phyloP scores from a whole-genome alignment of 495 filamentous ascomycete genomes.

The Apiosordaria backusii region DNA sequence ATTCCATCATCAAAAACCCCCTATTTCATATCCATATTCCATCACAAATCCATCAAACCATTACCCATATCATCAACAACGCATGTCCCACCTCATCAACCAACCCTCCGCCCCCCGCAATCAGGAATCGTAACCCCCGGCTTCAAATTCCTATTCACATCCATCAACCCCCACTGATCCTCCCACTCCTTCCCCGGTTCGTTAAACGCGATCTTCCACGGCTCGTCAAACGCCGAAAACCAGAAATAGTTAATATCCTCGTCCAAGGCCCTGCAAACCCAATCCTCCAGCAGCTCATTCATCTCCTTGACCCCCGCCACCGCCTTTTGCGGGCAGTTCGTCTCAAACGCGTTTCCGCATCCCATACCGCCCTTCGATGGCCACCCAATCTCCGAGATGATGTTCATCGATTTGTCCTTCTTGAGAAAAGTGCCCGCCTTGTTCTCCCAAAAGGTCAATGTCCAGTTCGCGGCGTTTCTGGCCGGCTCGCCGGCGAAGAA shows the following conservation, averaged over 20 bases:
- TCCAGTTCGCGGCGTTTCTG: conserved; percentile 73
- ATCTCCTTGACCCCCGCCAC: conserved; percentile 79
- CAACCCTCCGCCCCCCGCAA: conserved; percentile 71
- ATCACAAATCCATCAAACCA: too few relatives aligned
- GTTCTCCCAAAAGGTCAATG: conserved; percentile 79
- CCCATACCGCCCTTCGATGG: conserved; percentile 78
- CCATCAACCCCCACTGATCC: conserved; percentile 93
- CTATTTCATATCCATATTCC: conserved; percentile 3
- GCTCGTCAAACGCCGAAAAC: conserved; percentile 95
- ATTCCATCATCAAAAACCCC: neutral
- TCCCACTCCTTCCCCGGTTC: conserved; percentile 74
- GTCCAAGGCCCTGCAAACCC: conserved; percentile 73
- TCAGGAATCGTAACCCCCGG: conserved; percentile 80
- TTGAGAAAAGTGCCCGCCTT: conserved; percentile 53
- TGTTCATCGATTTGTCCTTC: conserved; percentile 55
- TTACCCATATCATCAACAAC: too few relatives aligned
- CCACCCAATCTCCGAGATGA: conserved; percentile 93
- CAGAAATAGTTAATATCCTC: conserved; percentile 93
- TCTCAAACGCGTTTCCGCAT: conserved; percentile 55
- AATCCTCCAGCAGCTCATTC: conserved; percentile 82
- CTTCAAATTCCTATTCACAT: conserved; percentile 82
- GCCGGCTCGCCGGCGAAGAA: conserved; percentile 84
- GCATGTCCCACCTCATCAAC: conserved; percentile 2
- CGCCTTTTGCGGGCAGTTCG: conserved; percentile 56
- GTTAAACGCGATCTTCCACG: conserved; percentile 83